A percentile compares a stretch with the other conserved stretches of the same genome.
Conservation (phyloP, 163 green algal genomes). For the Scenedesmus sp. region DNA sequence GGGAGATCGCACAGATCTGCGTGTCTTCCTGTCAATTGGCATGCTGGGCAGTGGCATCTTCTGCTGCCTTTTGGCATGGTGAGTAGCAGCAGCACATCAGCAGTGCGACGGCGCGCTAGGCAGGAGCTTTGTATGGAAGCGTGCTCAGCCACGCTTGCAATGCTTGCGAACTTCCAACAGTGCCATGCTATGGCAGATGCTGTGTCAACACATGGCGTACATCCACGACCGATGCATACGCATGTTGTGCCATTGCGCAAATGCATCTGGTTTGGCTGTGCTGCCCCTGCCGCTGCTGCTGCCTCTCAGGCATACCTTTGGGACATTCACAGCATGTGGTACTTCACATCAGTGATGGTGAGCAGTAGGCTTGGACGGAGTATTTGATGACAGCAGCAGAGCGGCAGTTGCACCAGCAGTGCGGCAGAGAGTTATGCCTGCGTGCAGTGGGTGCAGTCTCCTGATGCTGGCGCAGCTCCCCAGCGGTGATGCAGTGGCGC, state of each 20-base stretch:
- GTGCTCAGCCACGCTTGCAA: background rate
- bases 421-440: background rate
- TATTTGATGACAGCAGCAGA: background rate
- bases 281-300: background rate
- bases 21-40: constrained; percentile 86
- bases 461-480: background rate
- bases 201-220: background rate
- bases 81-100: background rate
- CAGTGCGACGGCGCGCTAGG: background rate
- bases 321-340: constrained; percentile 87
- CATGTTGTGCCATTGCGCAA: too few relatives aligned
- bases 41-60: constrained; percentile 60
- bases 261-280: background rate
- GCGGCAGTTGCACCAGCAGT: background rate
- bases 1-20: constrained; percentile 89
- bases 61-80: constrained; percentile 51
- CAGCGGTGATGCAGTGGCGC: background rate
- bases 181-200: background rate
- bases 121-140: background rate
- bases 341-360: constrained; percentile 85
- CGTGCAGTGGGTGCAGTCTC: background rate
- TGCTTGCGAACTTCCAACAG: background rate
- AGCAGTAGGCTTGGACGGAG: background rate
- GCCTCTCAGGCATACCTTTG: constrained; percentile 83
- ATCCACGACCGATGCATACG: background rate